Evolutionary conservation across 1,284 basidiomycete genomes (phyloP), one percentile per base, ranked within the genome.

Genomic region (Amylostereum areolatum): DNA sequence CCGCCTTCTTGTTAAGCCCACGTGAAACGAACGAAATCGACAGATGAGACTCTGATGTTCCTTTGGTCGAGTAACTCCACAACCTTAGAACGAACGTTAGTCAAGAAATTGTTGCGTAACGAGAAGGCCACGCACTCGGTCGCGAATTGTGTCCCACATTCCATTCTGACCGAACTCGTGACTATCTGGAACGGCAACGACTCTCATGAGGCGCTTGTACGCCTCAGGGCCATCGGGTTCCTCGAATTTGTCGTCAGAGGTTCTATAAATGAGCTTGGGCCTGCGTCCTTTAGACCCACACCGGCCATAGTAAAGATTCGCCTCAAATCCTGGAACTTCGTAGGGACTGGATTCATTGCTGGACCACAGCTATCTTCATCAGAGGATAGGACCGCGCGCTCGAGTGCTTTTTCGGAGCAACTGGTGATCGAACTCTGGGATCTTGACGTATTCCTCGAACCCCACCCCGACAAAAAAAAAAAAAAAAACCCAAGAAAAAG

Each of bases 201-300:
- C 51, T 55, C 49, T 33, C 68, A 71, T 71, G 30, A 56, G 33
- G 42, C 70, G 68, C 47, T 3, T 43, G 43, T 68, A 51, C 18
- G 46, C 43, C 59, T 61, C 57, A 42, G 68, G 68, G 35, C 69
- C 71, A 48, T 58, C 43, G 25, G 69, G 69, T 46, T 46, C 47
- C 28, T 47, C 52, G 58, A 67, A 73, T 9, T 50, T 47, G 49
- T 72, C 70, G 28, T 36, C 45, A 5, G 67, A 71, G 3, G 60
- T 63, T 57, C 71, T 55, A 52, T 57, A 70, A 54, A 73, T 62
- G 18, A 73, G 59, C 58, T 65, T 65, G 42, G 71, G 71, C 11
- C 68, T 63, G 33, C 39, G 55, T 6, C 56, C 28, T 56, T 66
- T 5, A 47, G 49, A 47, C 66, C 57, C 39, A 71, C 3, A 49